Conservation (phyloP, 2,329 filamentous ascomycete species). For the Alternaria consortialis region DNA sequence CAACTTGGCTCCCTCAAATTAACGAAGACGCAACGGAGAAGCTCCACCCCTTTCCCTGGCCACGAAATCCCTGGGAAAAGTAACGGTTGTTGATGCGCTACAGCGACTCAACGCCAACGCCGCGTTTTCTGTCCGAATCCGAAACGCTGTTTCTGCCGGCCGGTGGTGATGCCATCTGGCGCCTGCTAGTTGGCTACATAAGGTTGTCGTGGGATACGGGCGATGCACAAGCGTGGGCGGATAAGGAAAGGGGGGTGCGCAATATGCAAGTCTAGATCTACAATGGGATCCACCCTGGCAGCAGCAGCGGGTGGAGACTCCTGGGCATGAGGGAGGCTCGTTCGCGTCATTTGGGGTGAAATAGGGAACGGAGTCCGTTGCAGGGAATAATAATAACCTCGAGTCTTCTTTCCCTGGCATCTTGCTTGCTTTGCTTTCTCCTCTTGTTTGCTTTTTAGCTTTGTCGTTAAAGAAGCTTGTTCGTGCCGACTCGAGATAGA, state of each 20-base stretch:
- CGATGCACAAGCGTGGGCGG: slow-evolving; percentile 8
- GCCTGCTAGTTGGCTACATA: slow-evolving; percentile 8
- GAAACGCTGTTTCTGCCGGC: not conserved
- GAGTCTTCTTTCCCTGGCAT: slow-evolving; percentile 10
- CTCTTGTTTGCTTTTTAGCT: not conserved
- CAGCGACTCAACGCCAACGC: not conserved
- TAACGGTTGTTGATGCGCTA: not conserved
- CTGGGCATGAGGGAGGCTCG: slow-evolving; percentile 15
- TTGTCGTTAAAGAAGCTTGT: slow-evolving; percentile 3
- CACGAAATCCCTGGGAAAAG: not conserved
- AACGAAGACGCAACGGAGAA: not conserved
- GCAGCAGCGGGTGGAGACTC: slow-evolving; percentile 8
- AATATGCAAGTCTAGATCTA: slow-evolving; percentile 15
- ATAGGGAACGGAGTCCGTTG: slow-evolving; percentile 22
- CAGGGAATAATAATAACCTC: slow-evolving; percentile 1
- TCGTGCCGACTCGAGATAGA: slow-evolving; percentile 5
- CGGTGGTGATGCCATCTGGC: slow-evolving; percentile 2
- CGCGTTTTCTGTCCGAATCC: slow-evolving; percentile 2
- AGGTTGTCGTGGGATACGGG: not conserved
- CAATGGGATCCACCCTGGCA: slow-evolving; percentile 6
- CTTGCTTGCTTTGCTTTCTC: slow-evolving; percentile 3
- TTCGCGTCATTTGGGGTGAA: slow-evolving; percentile 30
- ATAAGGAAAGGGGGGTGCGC: slow-evolving; percentile 23
- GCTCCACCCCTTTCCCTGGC: not conserved
- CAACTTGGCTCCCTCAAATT: not conserved